A percentile compares a stretch with the other conserved stretches of the same genome.
Evolutionary conservation across 1,284 basidiomycete genomes (phyloP).

Genomic region (Apiotrichum veenhuisii): DNA sequence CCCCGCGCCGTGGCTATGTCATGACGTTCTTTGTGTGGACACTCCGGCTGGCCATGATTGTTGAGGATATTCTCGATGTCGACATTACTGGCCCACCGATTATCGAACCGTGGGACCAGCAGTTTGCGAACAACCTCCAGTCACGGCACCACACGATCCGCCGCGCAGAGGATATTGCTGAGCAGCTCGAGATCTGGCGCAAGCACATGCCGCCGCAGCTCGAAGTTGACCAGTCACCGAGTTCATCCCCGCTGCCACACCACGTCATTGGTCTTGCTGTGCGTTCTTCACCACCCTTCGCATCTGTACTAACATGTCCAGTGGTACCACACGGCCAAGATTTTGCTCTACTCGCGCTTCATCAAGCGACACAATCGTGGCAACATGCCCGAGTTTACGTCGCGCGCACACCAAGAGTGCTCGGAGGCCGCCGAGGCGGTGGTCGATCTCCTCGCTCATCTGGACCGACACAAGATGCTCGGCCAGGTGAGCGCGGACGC

Average conservation of each 20-base stretch:
- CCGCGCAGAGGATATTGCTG: conserved; percentile 22
- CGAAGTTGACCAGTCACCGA: conserved; percentile 17
- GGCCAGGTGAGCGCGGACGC: conserved; percentile 39
- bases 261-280: conserved; percentile 37
- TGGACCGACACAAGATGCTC: conserved; percentile 38
- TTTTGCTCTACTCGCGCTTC: conserved; percentile 41
- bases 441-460: conserved; percentile 33
- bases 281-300: conserved; percentile 12
- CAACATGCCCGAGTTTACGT: conserved; percentile 11
- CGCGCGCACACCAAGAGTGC: conserved; percentile 30
- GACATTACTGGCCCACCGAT: conserved; percentile 28
- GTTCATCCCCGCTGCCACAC: conserved; percentile 36
- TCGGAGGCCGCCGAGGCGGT: conserved; percentile 34
- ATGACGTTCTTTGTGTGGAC: conserved; percentile 43
- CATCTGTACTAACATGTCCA: conserved; percentile 9
- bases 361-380: conserved; percentile 20
- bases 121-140: conserved; percentile 2
- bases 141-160: conserved; percentile 2
- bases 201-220: conserved; percentile 27
- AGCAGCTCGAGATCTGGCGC: conserved; percentile 33
- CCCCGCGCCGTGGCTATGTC: conserved; percentile 30
- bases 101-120: conserved; percentile 15
- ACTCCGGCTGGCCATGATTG: conserved; percentile 39
- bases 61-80: conserved; percentile 43
- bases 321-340: conserved; percentile 41